phyloP scores from a whole-genome alignment of 1,284 basidiomycete genomes.

The Apiotrichum gracile region DNA sequence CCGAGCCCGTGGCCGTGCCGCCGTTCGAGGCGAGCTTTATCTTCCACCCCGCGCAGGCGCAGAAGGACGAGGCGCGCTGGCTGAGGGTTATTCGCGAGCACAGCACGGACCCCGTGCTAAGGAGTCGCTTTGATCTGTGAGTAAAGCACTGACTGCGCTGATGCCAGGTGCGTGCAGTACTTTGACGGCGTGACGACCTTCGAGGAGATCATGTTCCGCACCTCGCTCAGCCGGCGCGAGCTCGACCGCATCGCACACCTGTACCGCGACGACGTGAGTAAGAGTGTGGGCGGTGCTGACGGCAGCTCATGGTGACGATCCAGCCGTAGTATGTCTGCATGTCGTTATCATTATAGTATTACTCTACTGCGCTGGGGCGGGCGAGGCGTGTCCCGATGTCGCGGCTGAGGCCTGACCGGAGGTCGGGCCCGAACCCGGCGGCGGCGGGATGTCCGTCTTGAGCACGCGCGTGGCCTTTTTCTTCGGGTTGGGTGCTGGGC shows the following conservation, averaged over 20 bases:
- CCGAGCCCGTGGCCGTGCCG: constrained; percentile 27
- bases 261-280: constrained; percentile 39
- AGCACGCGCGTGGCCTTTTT: constrained; percentile 46
- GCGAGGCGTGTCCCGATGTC: constrained; percentile 15
- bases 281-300: background rate
- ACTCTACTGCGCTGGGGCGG: constrained; percentile 5
- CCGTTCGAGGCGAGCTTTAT: constrained; percentile 34
- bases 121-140: constrained; percentile 42
- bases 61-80: constrained; percentile 45
- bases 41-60: constrained; percentile 35
- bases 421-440: constrained; percentile 21
- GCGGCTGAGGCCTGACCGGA: background rate
- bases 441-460: constrained; percentile 47
- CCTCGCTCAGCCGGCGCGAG: constrained; percentile 36
- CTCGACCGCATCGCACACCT: constrained; percentile 33
- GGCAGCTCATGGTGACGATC: constrained; percentile 36
- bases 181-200: constrained; percentile 43
- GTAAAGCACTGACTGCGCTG: constrained; percentile 1
- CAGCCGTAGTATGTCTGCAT: constrained; percentile 24
- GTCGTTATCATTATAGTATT: background rate
- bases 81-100: constrained; percentile 37
- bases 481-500: constrained; percentile 45
- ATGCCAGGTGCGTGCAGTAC: constrained; percentile 41
- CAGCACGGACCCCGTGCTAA: constrained; percentile 29
- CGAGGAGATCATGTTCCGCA: constrained; percentile 45